Percentiles rank a stretch among this genome's conserved stretches.
Evolutionary conservation across 1,139 yeast species (phyloP).

Genomic region (Yamadazyma jaroonii): DNA sequence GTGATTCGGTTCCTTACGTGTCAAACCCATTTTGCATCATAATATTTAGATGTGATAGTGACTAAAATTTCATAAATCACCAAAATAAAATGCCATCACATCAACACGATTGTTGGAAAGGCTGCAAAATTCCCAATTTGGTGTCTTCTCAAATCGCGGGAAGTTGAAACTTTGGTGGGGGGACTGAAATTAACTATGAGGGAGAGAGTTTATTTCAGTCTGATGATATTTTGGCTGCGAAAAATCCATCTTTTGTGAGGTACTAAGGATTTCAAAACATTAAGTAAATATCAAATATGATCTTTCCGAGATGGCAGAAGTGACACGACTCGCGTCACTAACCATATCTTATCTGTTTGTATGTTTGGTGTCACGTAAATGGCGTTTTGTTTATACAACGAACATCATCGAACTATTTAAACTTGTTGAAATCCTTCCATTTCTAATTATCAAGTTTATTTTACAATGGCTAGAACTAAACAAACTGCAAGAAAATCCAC

Average conservation of each 20-base stretch:
- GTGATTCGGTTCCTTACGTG: no score
- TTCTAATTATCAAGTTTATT: conserved; percentile 1
- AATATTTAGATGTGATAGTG: background rate
- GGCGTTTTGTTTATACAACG: background rate
- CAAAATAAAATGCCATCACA: background rate
- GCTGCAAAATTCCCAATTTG: background rate
- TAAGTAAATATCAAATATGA: background rate
- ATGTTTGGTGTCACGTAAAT: no score
- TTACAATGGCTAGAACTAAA: conserved; percentile 92
- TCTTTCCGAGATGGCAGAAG: no score
- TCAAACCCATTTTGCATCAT: background rate
- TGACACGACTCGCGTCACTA: no score
- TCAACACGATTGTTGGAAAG: conserved; percentile 2
- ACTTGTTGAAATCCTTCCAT: conserved; percentile 2
- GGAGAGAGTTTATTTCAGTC: background rate
- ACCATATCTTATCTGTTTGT: no score
- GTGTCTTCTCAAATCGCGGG: background rate
- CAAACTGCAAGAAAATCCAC: conserved; percentile 99
- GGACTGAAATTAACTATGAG: background rate
- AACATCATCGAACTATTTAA: conserved; percentile 5
- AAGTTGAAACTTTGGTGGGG: background rate
- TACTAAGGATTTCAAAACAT: background rate
- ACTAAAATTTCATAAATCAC: background rate
- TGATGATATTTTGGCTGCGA: conserved; percentile 2
- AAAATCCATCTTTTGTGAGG: background rate